Conservation (phyloP, 345 rosid genomes). For the Citrus australasica region DNA sequence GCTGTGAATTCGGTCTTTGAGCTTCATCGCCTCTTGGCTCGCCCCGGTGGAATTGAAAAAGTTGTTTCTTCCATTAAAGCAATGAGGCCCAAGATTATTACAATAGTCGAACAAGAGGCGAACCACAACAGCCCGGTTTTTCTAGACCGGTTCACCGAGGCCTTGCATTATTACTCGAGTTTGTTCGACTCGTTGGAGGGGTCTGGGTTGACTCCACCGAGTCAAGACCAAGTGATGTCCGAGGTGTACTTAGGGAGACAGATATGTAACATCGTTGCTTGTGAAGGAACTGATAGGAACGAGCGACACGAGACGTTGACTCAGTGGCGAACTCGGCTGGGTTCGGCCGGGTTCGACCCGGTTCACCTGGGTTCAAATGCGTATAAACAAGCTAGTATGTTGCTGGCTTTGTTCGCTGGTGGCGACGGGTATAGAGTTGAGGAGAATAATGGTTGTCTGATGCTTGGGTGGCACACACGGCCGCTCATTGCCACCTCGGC, state of each 20-base stretch:
- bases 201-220: constrained; percentile 30
- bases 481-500: constrained; percentile 93
- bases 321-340: constrained; percentile 70
- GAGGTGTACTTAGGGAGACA: constrained; percentile 76
- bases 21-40: constrained; percentile 57
- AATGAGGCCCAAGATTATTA: constrained; percentile 72
- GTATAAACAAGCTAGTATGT: constrained; percentile 81
- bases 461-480: constrained; percentile 95
- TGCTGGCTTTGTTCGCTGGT: constrained; percentile 68
- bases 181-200: constrained; percentile 87
- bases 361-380: constrained; percentile 89
- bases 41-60: constrained; percentile 63
- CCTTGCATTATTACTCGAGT: constrained; percentile 81
- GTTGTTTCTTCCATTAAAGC: constrained; percentile 46
- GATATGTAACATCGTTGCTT: constrained; percentile 80
- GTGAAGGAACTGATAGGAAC: constrained; percentile 72
- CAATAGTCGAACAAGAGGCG: constrained; percentile 86
- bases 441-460: constrained; percentile 72
- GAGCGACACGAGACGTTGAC: constrained; percentile 75
- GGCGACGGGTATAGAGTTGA: constrained; percentile 91
- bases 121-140: constrained; percentile 75
- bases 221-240: constrained; percentile 69
- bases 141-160: constrained; percentile 73
- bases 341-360: constrained; percentile 53
- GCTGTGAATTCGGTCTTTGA: constrained; percentile 87